Evolutionary conservation across 116 monocot species (phyloP).

Genomic region (Posidonia oceanica): DNA sequence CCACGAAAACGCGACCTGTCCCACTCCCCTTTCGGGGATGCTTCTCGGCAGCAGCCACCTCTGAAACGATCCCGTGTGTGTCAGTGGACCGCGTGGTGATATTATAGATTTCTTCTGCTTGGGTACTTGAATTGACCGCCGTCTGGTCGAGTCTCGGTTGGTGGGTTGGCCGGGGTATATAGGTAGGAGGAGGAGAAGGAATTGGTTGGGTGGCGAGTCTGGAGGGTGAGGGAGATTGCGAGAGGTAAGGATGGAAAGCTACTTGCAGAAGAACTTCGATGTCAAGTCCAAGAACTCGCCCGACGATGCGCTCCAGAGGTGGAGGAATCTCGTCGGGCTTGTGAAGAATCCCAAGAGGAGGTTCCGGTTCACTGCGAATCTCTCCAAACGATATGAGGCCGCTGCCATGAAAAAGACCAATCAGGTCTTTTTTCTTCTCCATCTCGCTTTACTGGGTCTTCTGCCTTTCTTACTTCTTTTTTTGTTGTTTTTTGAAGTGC

Average conservation of each 20-base stretch:
- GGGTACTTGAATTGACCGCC: too few species aligned
- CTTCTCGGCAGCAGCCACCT: too few species aligned
- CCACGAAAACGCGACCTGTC: too few species aligned
- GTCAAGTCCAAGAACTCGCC: slow-evolving; percentile 61
- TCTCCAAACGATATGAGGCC: slow-evolving; percentile 52
- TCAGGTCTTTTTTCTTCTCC: slow-evolving; percentile 14
- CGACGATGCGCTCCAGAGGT: slow-evolving; percentile 46
- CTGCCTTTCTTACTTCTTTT: background rate
- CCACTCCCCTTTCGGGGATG: too few species aligned
- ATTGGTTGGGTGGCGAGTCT: too few species aligned
- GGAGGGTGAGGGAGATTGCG: background rate
- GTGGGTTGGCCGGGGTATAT: too few species aligned
- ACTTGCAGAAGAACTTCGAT: slow-evolving; percentile 42
- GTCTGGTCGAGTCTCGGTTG: too few species aligned
- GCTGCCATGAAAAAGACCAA: slow-evolving; percentile 43
- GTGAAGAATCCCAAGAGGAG: slow-evolving; percentile 56
- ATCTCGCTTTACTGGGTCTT: background rate
- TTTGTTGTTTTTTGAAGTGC: background rate
- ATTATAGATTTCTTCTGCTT: too few species aligned
- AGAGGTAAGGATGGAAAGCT: slow-evolving; percentile 34
- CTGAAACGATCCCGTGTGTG: too few species aligned
- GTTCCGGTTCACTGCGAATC: slow-evolving; percentile 54
- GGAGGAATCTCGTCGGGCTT: slow-evolving; percentile 38
- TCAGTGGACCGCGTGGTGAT: too few species aligned
- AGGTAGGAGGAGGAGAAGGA: too few species aligned